These are phyloP conservation scores for Tilletia caries DNA, from an alignment of 1,284 basidiomycete species.

Conservation along the genomic window DNA sequence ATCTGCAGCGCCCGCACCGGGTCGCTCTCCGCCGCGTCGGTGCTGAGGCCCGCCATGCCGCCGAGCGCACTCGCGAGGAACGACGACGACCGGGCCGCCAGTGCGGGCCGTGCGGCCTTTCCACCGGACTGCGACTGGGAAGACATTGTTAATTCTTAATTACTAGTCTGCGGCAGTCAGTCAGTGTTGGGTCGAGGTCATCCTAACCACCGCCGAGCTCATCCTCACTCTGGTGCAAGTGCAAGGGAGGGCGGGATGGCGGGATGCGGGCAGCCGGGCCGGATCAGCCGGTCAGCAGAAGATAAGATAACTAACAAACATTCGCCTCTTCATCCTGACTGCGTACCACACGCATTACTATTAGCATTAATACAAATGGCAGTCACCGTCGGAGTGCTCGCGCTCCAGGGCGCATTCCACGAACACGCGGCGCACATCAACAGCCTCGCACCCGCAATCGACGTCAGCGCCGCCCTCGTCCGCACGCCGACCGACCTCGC, in stretches of 20 bases:
- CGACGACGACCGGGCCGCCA: conserved; percentile 2
- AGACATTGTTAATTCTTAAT: too few species aligned
- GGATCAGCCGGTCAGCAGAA: too few species aligned
- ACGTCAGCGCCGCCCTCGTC: conserved; percentile 61
- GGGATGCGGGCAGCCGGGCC: too few species aligned
- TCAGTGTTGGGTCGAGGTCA: too few species aligned
- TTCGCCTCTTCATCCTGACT: too few species aligned
- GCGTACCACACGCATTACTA: too few species aligned
- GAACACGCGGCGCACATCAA: conserved; percentile 77
- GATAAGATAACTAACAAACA: too few species aligned
- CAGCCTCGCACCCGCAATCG: conserved; percentile 40
- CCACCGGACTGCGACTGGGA: too few species aligned
- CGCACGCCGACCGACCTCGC: conserved; percentile 72
- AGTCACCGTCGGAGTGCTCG: conserved; percentile 58
- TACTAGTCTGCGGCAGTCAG: too few species aligned
- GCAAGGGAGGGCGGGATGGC: too few species aligned
- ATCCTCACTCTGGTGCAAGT: too few species aligned
- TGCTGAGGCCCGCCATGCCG: neutral
- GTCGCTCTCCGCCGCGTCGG: conserved; percentile 8
- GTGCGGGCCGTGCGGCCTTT: neutral
- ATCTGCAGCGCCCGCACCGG: conserved; percentile 42
- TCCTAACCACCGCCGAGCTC: too few species aligned
- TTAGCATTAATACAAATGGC: neutral
- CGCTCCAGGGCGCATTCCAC: conserved; percentile 87
- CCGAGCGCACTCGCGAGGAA: neutral